Conservation (phyloP, 1,139 yeast genomes). For the Hansenula sp. region DNA sequence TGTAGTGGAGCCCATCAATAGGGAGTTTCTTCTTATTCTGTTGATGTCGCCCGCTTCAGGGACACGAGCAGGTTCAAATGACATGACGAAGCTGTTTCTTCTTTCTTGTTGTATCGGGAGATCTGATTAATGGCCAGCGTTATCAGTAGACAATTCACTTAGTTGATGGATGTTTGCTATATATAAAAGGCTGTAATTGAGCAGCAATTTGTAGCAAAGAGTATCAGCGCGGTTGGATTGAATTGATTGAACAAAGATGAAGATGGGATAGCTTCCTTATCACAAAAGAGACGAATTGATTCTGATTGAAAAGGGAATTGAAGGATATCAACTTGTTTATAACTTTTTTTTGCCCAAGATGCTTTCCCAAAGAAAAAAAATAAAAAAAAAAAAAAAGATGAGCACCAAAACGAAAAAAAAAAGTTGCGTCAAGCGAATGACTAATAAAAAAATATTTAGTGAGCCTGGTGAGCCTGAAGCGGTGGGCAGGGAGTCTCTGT, state of each 20-base stretch:
- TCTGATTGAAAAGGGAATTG: neutral
- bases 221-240: no score
- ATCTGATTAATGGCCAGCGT: constrained; percentile 1
- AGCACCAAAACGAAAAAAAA: neutral
- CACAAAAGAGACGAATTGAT: neutral
- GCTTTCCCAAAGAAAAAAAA: neutral
- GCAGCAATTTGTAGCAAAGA: no score
- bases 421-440: neutral
- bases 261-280: no score
- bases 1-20: constrained; percentile 34
- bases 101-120: neutral
- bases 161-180: no score
- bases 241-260: no score
- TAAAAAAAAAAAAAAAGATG: neutral
- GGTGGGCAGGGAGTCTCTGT: neutral
- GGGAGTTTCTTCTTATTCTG: constrained; percentile 57
- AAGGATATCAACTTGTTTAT: neutral
- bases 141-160: no score
- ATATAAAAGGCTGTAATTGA: no score
- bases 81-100: constrained; percentile 3
- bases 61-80: constrained; percentile 10
- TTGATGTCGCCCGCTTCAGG: constrained; percentile 29
- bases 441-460: neutral
- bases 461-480: no score
- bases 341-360: neutral